phyloP scores from a whole-genome alignment of 2,329 filamentous ascomycete genomes.

The Beauveria scarabaeidicola region DNA sequence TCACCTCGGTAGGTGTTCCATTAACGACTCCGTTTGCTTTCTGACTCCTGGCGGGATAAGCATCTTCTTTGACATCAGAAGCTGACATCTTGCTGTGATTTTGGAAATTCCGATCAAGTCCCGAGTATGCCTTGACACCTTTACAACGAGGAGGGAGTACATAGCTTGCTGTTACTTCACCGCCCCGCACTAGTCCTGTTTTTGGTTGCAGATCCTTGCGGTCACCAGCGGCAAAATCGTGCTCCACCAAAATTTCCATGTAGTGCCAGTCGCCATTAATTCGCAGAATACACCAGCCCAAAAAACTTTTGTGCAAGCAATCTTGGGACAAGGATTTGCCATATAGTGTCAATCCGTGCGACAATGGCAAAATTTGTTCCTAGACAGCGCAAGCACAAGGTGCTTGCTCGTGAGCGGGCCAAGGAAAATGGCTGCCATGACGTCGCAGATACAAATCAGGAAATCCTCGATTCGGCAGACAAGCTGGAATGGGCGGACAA shows the following conservation, averaged over 20 bases:
- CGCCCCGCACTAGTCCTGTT: slow-evolving; percentile 28
- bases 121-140: slow-evolving; percentile 13
- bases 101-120: neutral
- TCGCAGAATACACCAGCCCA: neutral
- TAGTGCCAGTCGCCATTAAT: slow-evolving; percentile 9
- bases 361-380: slow-evolving; percentile 52
- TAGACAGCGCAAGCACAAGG: slow-evolving; percentile 59
- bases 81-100: slow-evolving; percentile 27
- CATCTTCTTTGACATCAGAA: slow-evolving; percentile 36
- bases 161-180: slow-evolving; percentile 10
- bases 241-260: slow-evolving; percentile 27
- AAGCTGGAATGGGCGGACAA: slow-evolving; percentile 43
- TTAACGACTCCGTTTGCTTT: slow-evolving; percentile 54
- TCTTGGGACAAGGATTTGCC: neutral
- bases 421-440: slow-evolving; percentile 34
- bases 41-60: slow-evolving; percentile 61
- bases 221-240: slow-evolving; percentile 28
- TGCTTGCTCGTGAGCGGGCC: slow-evolving; percentile 53
- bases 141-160: neutral
- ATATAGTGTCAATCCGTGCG: neutral
- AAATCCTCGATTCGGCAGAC: slow-evolving; percentile 34
- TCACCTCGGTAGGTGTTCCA: slow-evolving; percentile 62
- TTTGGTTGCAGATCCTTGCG: slow-evolving; percentile 23
- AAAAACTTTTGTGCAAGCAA: neutral
- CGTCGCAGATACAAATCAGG: slow-evolving; percentile 29